Evolutionary conservation across 108 stramenopile species (phyloP).

Genomic region (Nitzschia sp.): DNA sequence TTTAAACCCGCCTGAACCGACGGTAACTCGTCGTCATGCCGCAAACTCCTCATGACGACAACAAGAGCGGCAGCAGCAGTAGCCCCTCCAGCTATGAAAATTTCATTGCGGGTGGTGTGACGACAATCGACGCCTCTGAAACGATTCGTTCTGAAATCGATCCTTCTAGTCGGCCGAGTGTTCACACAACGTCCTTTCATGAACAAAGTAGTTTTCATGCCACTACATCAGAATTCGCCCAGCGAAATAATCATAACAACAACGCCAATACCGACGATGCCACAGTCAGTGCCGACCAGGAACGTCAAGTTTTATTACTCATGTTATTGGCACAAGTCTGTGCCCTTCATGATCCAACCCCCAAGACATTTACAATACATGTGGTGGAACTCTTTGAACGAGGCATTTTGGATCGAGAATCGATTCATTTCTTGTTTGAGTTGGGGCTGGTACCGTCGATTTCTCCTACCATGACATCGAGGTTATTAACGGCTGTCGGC

Average conservation of each 20-base stretch:
- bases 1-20: no score
- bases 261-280: neutral
- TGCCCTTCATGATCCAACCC: conserved; percentile 90
- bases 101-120: neutral
- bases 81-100: no score
- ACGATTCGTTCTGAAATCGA: neutral
- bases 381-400: conserved; percentile 87
- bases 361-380: conserved; percentile 91
- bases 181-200: conserved; percentile 15
- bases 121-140: neutral
- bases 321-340: conserved; percentile 93
- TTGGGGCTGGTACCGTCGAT: conserved; percentile 82
- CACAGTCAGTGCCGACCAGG: conserved; percentile 44
- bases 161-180: neutral
- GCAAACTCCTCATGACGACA: no score
- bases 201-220: neutral
- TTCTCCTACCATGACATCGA: conserved; percentile 1
- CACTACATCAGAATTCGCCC: no score
- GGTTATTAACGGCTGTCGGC: neutral
- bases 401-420: conserved; percentile 83
- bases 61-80: no score
- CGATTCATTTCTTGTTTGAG: conserved; percentile 89
- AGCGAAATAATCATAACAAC: neutral
- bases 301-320: conserved; percentile 82
- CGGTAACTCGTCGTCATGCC: no score